A percentile compares a stretch with the other conserved stretches of the same genome.
phyloP scores from a whole-genome alignment of 495 filamentous ascomycete genomes.

The Penicillium roqueforti region DNA sequence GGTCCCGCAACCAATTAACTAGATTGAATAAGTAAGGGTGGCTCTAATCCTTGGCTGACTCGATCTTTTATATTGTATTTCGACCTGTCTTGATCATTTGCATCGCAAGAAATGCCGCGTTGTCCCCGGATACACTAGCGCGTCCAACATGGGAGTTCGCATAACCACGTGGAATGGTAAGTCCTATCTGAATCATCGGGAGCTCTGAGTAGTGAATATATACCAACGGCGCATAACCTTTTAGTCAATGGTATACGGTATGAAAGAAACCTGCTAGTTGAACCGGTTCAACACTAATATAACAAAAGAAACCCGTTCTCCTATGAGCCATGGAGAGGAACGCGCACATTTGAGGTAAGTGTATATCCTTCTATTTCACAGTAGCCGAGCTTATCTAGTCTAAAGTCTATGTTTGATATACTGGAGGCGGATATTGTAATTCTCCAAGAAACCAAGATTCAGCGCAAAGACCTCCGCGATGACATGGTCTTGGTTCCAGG shows the following conservation, averaged over 20 bases:
- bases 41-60: not conserved
- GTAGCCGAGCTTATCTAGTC: not conserved
- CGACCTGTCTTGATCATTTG: not conserved
- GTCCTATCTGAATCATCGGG: slow-evolving; percentile 14
- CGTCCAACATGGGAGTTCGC: slow-evolving; percentile 61
- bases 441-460: slow-evolving; percentile 96
- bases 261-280: slow-evolving; percentile 11
- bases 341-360: slow-evolving; percentile 72
- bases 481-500: slow-evolving; percentile 95
- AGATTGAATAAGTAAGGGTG: not conserved
- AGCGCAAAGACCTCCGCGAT: slow-evolving; percentile 86
- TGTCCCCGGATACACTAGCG: not conserved
- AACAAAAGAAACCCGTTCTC: slow-evolving; percentile 77
- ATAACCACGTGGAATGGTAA: slow-evolving; percentile 91
- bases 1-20: not conserved
- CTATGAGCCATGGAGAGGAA: slow-evolving; percentile 90
- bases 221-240: slow-evolving; percentile 9
- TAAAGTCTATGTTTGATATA: slow-evolving; percentile 85
- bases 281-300: not conserved
- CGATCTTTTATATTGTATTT: not conserved
- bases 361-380: not conserved
- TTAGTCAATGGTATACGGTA: slow-evolving; percentile 92
- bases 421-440: slow-evolving; percentile 91
- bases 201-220: not conserved
- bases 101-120: slow-evolving; percentile 17